These are phyloP conservation scores for Ulota crispa DNA, from an alignment of 225 moss, liverwort and hornwort species.

Conservation along the genomic window DNA sequence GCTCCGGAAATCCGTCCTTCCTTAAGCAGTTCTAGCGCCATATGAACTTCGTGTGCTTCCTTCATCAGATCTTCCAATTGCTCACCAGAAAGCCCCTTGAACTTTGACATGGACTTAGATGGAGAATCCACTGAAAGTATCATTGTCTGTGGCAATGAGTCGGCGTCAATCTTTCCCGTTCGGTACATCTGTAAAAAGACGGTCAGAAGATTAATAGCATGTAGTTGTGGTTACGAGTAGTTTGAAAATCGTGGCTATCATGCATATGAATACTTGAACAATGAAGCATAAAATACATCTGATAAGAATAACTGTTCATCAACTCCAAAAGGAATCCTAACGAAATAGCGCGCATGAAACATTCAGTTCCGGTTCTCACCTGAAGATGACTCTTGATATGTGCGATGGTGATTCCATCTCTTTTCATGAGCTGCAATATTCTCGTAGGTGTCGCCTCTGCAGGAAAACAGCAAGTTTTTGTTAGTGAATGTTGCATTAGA, in stretches of 20 bases:
- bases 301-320: neutral
- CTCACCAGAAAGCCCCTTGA: neutral
- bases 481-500: neutral
- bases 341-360: too few species aligned
- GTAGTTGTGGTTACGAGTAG: neutral
- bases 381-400: constrained; percentile 77
- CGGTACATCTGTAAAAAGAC: constrained; percentile 40
- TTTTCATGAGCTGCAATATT: constrained; percentile 60
- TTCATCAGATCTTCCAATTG: neutral
- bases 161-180: constrained; percentile 35
- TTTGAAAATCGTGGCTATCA: neutral
- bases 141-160: constrained; percentile 28
- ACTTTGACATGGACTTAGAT: neutral
- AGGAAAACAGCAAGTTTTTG: neutral
- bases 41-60: constrained; percentile 29
- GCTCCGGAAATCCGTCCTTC: constrained; percentile 33
- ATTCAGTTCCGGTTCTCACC: constrained; percentile 19
- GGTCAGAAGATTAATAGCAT: neutral
- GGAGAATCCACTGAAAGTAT: constrained; percentile 6
- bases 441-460: constrained; percentile 67
- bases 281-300: constrained; percentile 15
- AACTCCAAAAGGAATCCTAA: neutral
- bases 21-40: constrained; percentile 32
- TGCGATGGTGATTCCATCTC: constrained; percentile 60
- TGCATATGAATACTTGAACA: neutral